Base-by-base conservation (phyloP, 352 stramenopile genomes). In the Globisporangium barbulae region DNA sequence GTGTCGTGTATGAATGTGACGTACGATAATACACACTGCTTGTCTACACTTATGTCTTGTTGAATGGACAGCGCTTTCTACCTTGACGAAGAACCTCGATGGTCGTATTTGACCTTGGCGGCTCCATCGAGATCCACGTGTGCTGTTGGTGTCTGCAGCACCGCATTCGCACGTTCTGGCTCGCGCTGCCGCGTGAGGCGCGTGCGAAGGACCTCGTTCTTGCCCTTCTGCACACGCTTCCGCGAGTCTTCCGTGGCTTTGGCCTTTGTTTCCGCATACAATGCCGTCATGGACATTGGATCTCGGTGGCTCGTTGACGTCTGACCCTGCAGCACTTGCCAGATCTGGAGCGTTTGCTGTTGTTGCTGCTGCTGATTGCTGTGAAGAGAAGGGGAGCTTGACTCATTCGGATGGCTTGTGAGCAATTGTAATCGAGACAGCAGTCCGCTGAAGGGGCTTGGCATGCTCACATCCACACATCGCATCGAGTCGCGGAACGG, bases 401-500 rank as follows among this genome's bases (percentile, higher is more conserved):
- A 55, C 44, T 48, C n/a, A 0, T 13, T 19, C 21, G 31, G n/a
- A 7, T 35, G 12, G 21, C 50, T 22, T 10, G 74, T 48, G 2
- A 63, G 52, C 42, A 83, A 61, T 39, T 79, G 62, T 9, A 85
- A 64, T 12, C 65, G 69, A 15, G 59, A 45, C 5, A 85, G 63
- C 12, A 85, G 64, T 5, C 70, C 70, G 5, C 61, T 63, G 52
- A 85, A 85, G 12, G 76, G 76, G 19, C 76, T 71, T 2, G 76
- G 76, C 28, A 81, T 64, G 39, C 21, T 55, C 31, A 74, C 76
- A 33, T 77, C 67, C 12, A 74, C 62, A 41, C 76, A 85, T 3
- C 76, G 76, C 76, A 85, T 85, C 1, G 76, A 74, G 57, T 85
- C 76, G 13, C 76, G 76, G 37, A 83, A 85, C 1, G 74, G 74